Evolutionary conservation across 2,329 filamentous ascomycete genomes (phyloP), one percentile per base, ranked within the genome.

Genomic region (Coniochaeta ligniaria): DNA sequence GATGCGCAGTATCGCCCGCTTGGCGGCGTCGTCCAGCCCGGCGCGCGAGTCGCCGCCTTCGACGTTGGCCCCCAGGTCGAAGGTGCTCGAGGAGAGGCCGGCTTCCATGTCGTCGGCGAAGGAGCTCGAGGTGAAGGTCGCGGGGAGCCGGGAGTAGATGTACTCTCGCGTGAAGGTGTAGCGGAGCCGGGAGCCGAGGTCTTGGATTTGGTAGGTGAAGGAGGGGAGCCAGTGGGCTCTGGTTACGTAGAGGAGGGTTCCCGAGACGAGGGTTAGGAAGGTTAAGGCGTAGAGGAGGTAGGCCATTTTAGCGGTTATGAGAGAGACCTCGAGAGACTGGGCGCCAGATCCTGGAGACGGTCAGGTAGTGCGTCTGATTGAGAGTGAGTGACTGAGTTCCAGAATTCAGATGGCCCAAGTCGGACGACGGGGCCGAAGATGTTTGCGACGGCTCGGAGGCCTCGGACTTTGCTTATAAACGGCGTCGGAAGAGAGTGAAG

Each of bases 31-130:
- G 71, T 98, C 93, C 20, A 99, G 80, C 0, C 95, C 95, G 0
- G 86, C 84, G 66, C 95, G 85, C 33, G 81, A 80, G 72, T 99
- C 95, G 58, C 90, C 90, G 14, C 83, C 84, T 61, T 88, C 87
- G 36, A 99, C 80, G 71, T 99, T 99, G 64, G 83, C 84, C 11
- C 81, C 78, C 28, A 99, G 83, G 70, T 96, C 90, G 73, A 99
- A 99, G 60, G 88, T 90, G 60, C 82, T 83, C 62, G 90, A 94
- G 47, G 88, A 89, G 31, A 99, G 83, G 22, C 95, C 95, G 17
- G 90, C 88, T 74, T 97, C 94, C 61, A 95, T 88, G 76, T 99
- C 95, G 66, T 83, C 86, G 50, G 86, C 80, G 77, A 98, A 99
- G 57, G 84, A 87, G 17, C 81, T 81, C 0, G 92, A 96, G 61